phyloP scores from a whole-genome alignment of 305 asterid genomes.

The Petunia hybrid region DNA sequence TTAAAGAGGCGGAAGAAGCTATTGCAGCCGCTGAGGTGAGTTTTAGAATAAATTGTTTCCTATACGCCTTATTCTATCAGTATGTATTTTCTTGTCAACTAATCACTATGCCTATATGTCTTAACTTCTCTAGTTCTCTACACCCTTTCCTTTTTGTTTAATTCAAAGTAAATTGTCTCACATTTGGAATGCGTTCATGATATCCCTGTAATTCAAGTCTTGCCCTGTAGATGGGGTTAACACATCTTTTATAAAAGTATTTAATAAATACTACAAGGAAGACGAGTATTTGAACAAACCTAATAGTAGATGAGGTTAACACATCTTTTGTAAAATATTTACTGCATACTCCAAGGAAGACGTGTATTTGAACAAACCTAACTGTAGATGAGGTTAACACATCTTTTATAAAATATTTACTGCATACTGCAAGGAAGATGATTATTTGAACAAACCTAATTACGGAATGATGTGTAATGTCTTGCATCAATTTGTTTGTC shows the following conservation, averaged over 20 bases:
- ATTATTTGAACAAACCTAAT: background rate
- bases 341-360: background rate
- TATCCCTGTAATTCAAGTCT: background rate
- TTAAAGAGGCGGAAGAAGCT: constrained; percentile 92
- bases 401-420: background rate
- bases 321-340: background rate
- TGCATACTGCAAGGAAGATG: background rate
- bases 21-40: constrained; percentile 84
- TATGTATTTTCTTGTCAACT: background rate
- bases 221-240: background rate
- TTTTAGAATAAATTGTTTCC: constrained; percentile 38
- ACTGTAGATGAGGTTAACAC: background rate
- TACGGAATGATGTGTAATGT: background rate
- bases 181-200: background rate
- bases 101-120: background rate
- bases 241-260: background rate
- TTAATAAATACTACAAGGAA: background rate
- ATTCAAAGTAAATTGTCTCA: background rate
- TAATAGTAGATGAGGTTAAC: background rate
- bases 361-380: constrained; percentile 10
- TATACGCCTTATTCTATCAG: constrained; percentile 33
- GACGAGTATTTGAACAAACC: background rate
- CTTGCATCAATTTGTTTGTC: background rate
- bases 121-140: background rate
- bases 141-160: background rate